Evolutionary conservation across 2,329 filamentous ascomycete species (phyloP), one percentile per base, ranked within the genome.

Genomic region (Immersiporthe knoxdaviesiana): DNA sequence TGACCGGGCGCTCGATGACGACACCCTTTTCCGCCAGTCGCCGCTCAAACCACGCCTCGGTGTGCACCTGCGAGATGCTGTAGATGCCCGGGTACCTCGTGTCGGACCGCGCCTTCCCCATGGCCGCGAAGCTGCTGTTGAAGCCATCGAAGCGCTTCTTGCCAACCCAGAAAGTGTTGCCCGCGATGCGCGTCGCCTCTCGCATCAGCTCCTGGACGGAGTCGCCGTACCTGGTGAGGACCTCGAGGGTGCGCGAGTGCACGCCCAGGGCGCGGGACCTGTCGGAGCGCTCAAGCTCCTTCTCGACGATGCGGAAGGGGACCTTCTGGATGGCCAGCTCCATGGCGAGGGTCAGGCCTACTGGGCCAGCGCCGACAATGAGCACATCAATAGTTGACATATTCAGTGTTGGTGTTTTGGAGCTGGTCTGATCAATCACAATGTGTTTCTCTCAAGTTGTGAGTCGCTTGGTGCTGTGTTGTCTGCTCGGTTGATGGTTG

Each of bases 221-320:
- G 6, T 76, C 76, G 50, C 75, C 76, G 59, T 86, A 79, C 52
- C 84, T 84, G 61, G 79, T 79, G 63, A 86, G 80, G 32, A 86
- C 77, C 72, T 87, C 85, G 11, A 85, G 73, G 1, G 81, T 84
- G 11, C 85, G 81, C 16, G 83, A 78, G 68, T 87, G 85, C 6
- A 87, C 74, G 12, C 80, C 78, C 0, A 87, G 74, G 11, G 77
- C 84, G 71, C 77, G 81, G 70, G 79, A 81, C 68, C 80, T 78
- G 63, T 79, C 75, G 16, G 77, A 80, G 16, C 77, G 78, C 8
- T 65, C 72, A 11, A 73, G 67, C 6, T 68, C 70, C 62, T 77
- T 76, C 69, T 83, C 80, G 66, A 83, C 73, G 70, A 83, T 78
- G 68, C 79, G 78, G 71, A 81, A 80, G 35, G 77, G 74, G 1